Evolutionary conservation across 352 stramenopile species (phyloP).

Genomic region (Globisporangium nagaii): DNA sequence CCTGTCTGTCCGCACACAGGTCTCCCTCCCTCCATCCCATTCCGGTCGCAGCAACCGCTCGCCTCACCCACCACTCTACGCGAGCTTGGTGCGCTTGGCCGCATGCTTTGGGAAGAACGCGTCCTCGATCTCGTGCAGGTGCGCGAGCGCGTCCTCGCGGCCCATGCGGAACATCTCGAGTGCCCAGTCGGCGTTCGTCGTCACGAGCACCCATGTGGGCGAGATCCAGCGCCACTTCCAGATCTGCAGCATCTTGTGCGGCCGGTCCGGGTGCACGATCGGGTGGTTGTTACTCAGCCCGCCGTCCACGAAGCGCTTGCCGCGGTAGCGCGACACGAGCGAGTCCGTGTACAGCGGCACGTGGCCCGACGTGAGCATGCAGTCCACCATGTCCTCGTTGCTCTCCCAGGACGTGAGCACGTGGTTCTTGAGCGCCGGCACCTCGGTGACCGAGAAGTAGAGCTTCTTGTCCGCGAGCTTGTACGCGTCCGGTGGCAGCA

Average conservation of each 20-base stretch:
- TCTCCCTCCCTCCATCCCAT: too few species aligned
- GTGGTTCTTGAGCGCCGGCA: slow-evolving; percentile 62
- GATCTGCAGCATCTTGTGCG: slow-evolving; percentile 80
- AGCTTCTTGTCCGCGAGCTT: slow-evolving; percentile 53
- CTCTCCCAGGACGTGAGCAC: slow-evolving; percentile 61
- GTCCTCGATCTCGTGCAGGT: slow-evolving; percentile 61
- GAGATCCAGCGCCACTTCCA: slow-evolving; percentile 79
- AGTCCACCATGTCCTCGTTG: slow-evolving; percentile 82
- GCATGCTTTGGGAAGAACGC: slow-evolving; percentile 9
- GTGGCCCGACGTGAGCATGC: slow-evolving; percentile 71
- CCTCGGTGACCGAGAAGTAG: slow-evolving; percentile 76
- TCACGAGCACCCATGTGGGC: slow-evolving; percentile 72
- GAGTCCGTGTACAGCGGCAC: slow-evolving; percentile 72
- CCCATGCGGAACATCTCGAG: slow-evolving; percentile 73
- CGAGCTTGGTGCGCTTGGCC: not conserved
- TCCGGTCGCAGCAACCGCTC: too few species aligned
- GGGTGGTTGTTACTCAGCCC: slow-evolving; percentile 69
- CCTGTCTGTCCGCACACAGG: too few species aligned
- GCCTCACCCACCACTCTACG: too few species aligned
- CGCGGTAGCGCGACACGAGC: slow-evolving; percentile 54
- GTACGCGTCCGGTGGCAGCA: slow-evolving; percentile 64
- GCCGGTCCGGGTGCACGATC: slow-evolving; percentile 39
- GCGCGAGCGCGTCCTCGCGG: slow-evolving; percentile 58
- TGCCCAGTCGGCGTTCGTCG: slow-evolving; percentile 69
- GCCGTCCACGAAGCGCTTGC: slow-evolving; percentile 69